Evolutionary conservation across 164 flowering plant genomes (phyloP).

Genomic region (Protea cynaroides): DNA sequence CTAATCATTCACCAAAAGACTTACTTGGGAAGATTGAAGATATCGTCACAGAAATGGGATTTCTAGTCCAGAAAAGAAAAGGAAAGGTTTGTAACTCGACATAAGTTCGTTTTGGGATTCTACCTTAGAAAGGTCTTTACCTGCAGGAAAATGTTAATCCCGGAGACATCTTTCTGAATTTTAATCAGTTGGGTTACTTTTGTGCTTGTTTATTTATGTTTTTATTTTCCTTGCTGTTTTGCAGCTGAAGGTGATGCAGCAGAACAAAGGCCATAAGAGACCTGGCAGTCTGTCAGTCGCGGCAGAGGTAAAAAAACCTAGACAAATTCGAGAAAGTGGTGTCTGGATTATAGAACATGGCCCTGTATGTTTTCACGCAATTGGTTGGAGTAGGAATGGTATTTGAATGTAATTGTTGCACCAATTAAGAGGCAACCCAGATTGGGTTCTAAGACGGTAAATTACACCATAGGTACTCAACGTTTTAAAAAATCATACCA

Average conservation of each 20-base stretch:
- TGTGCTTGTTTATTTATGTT: no score
- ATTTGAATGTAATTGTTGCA: no score
- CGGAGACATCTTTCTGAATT: no score
- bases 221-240: not conserved
- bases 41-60: slow-evolving; percentile 73
- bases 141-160: no score
- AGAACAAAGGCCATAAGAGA: slow-evolving; percentile 26
- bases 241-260: slow-evolving; percentile 53
- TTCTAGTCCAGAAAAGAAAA: slow-evolving; percentile 55
- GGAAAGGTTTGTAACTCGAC: slow-evolving; percentile 51
- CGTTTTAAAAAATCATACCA: no score
- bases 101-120: not conserved
- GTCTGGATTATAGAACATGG: not conserved
- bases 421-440: no score
- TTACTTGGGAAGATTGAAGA: slow-evolving; percentile 67
- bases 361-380: not conserved
- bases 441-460: no score
- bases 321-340: not conserved
- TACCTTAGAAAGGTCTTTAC: no score
- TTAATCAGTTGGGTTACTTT: no score
- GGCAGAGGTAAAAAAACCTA: slow-evolving; percentile 37
- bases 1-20: slow-evolving; percentile 59
- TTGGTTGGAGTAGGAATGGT: no score
- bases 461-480: no score
- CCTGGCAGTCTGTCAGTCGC: slow-evolving; percentile 42